Conservation (phyloP, 2,329 filamentous ascomycete genomes). For the Trichoderma sp. region DNA sequence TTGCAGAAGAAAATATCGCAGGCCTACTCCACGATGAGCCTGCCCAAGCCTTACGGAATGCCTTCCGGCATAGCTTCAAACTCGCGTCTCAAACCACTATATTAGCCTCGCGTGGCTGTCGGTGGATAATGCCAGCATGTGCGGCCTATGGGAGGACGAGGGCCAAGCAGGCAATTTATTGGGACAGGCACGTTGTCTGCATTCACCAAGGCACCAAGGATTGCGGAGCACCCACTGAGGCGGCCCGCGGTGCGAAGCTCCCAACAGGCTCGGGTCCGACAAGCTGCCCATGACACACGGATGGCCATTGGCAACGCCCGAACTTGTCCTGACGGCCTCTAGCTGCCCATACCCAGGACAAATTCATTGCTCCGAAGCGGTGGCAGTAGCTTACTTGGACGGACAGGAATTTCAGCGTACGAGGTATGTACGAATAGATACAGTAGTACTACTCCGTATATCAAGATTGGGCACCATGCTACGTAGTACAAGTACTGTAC, state of each 20-base stretch:
- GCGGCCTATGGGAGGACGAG: background rate
- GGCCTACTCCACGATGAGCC: background rate
- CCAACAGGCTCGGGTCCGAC: background rate
- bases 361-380: background rate
- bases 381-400: background rate
- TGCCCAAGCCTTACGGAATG: slow-evolving; percentile 12
- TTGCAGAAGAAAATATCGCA: slow-evolving; percentile 6
- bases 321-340: background rate
- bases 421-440: no score
- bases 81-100: slow-evolving; percentile 7
- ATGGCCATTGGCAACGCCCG: background rate
- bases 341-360: background rate
- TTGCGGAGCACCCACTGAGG: slow-evolving; percentile 5
- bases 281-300: background rate
- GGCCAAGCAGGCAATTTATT: background rate
- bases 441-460: no score
- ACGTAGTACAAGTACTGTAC: background rate
- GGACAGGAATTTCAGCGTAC: background rate
- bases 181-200: background rate
- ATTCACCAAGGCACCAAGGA: background rate
- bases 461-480: background rate
- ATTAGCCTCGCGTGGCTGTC: slow-evolving; percentile 9
- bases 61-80: slow-evolving; percentile 16
- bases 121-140: background rate
- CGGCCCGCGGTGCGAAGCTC: background rate